Evolutionary conservation across 768 basidiomycete genomes (phyloP).

Genomic region (Nevesoporus exiguus): DNA sequence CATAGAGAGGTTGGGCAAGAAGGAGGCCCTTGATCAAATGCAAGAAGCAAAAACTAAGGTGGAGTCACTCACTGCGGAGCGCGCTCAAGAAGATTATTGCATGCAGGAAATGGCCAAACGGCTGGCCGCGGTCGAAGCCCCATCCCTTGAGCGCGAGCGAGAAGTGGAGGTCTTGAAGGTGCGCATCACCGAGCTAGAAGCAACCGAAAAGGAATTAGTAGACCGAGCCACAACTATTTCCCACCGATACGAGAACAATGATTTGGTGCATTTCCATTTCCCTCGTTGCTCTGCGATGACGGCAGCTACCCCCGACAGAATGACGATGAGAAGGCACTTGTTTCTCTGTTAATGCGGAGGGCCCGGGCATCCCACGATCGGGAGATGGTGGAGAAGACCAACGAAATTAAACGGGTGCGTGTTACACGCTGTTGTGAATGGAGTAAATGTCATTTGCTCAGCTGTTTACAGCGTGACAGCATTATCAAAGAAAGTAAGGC

Average conservation of each 20-base stretch:
- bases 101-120: slow-evolving; percentile 21
- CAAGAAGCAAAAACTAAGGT: slow-evolving; percentile 18
- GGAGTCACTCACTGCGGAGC: slow-evolving; percentile 21
- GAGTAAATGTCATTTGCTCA: slow-evolving; percentile 5
- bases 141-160: slow-evolving; percentile 25
- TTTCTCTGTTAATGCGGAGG: slow-evolving; percentile 41
- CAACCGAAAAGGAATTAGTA: slow-evolving; percentile 27
- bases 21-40: slow-evolving; percentile 18
- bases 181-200: slow-evolving; percentile 29
- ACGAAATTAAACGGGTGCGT: slow-evolving; percentile 53
- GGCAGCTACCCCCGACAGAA: slow-evolving; percentile 33
- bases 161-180: slow-evolving; percentile 22
- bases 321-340: slow-evolving; percentile 49
- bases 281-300: slow-evolving; percentile 9
- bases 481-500: slow-evolving; percentile 41
- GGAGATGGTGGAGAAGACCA: slow-evolving; percentile 49
- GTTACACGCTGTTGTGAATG: neutral
- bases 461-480: slow-evolving; percentile 43
- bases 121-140: slow-evolving; percentile 21
- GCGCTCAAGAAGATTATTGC: slow-evolving; percentile 19
- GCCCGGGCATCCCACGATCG: slow-evolving; percentile 50
- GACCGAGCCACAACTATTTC: slow-evolving; percentile 28
- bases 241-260: slow-evolving; percentile 42
- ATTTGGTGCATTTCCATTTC: slow-evolving; percentile 39
- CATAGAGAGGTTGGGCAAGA: slow-evolving; percentile 21